Conservation (phyloP, 2,329 filamentous ascomycete species). For the Pestalotiopsis sp. region DNA sequence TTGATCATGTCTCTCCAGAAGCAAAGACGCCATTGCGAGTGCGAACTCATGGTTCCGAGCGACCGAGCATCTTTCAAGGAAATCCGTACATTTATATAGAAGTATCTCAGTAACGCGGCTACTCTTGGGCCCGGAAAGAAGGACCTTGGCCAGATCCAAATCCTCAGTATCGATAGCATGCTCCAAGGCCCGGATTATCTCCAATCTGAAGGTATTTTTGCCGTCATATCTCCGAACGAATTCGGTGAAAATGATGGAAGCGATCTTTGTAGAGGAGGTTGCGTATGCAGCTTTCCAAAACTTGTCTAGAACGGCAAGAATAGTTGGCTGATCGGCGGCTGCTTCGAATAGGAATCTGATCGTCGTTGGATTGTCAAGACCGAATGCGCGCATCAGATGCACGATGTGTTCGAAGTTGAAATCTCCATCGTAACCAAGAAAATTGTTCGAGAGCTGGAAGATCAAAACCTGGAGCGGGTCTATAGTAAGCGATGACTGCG, state of each 20-base stretch:
- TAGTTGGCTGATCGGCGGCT: neutral
- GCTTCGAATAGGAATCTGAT: neutral
- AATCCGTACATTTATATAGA: accelerated
- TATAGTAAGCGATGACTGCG: neutral
- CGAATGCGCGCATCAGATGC: neutral
- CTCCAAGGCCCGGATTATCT: accelerated
- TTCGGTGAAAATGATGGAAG: neutral
- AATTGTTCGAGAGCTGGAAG: neutral
- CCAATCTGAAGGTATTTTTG: too few species aligned
- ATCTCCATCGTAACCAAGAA: neutral
- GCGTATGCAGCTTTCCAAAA: neutral
- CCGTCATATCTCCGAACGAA: too few species aligned
- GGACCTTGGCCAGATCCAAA: too few species aligned
- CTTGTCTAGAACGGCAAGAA: neutral
- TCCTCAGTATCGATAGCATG: too few species aligned
- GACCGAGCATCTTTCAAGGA: neutral
- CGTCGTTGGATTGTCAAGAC: neutral
- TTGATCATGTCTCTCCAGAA: neutral
- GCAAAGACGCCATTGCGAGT: neutral
- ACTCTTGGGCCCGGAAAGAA: neutral
- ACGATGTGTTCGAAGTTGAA: neutral
- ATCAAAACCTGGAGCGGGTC: neutral
- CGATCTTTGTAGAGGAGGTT: neutral
- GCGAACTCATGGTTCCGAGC: neutral
- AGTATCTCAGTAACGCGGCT: neutral